Base-by-base conservation (phyloP, 2,329 filamentous ascomycete species). In the Kalmusia sp. region DNA sequence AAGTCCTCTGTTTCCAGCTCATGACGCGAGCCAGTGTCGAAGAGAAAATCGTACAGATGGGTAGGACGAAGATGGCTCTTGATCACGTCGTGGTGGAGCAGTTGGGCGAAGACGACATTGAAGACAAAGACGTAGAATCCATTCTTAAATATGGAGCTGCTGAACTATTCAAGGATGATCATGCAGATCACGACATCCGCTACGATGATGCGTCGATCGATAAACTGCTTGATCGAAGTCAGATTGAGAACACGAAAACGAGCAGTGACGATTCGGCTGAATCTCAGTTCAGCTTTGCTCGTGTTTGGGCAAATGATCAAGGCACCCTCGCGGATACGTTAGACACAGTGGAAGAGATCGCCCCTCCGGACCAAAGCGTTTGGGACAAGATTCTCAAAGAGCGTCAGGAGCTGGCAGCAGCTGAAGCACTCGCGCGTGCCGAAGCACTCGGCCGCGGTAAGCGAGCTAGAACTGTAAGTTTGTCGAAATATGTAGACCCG, bases 41-140 rank as follows among this genome's bases (percentile, higher is more conserved):
- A 71, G 95, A 99, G 76, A 93, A 93, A 69, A 98, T 99, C 49
- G 90, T 98, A 80, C 91, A 97, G 71, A 92, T 96, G 63, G 95
- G 95, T 5, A 89, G 92, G 64, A 96, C 91, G 76, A 99, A 99
- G 77, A 92, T 99, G 86, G 92, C 92, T 0, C 83, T 99, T 0
- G 95, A 99, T 65, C 93, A 98, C 72, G 90, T 95, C 1, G 83
- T 99, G 17, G 97, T 99, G 54, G 93, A 98, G 70, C 88, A 87
- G 48, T 92, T 99, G 85, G 91, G 93, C 52, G 85, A 87, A 2
- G 88, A 93, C n/a, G 89, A 95, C 39, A 85, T 93, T 31, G 87
- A 85, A 7, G 87, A 87, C 6, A 82, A 89, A 54, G 92, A 98
- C 67, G 77, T 98, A 4, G 92, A 96, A 64, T 91, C 90, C 0